Evolutionary conservation across 2,329 filamentous ascomycete genomes (phyloP).

Genomic region (Paracoccidioides brasiliensis): DNA sequence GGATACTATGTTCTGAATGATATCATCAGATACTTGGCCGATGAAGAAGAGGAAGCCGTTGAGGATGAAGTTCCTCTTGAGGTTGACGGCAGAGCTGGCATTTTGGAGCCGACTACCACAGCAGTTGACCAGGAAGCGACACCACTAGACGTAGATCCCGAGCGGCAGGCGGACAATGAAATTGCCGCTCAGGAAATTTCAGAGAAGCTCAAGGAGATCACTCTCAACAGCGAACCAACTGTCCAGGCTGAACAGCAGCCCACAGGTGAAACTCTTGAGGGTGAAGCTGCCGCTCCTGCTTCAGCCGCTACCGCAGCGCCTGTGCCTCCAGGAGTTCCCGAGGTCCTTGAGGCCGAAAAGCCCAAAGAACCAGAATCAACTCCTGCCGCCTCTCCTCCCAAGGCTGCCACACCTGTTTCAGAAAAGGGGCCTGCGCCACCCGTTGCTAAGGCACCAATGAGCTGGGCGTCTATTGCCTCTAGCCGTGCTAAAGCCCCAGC

Average conservation of each 20-base stretch:
- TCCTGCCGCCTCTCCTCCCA: conserved; percentile 38
- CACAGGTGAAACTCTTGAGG: conserved; percentile 18
- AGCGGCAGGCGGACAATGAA: conserved; percentile 26
- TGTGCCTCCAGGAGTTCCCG: conserved; percentile 10
- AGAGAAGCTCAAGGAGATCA: conserved; percentile 59
- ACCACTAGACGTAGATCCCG: conserved; percentile 19
- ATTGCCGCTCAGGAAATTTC: conserved; percentile 47
- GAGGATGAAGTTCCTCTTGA: conserved; percentile 25
- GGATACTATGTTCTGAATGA: conserved; percentile 98
- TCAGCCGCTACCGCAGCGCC: conserved; percentile 9
- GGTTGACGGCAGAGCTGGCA: conserved; percentile 33
- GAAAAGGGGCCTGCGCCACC: conserved; percentile 40
- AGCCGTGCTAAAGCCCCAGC: conserved; percentile 30
- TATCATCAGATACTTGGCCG: conserved; percentile 86
- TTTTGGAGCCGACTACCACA: conserved; percentile 20
- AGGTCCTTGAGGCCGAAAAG: conserved; percentile 43
- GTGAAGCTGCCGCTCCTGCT: conserved; percentile 22
- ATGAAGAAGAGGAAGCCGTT: conserved; percentile 52
- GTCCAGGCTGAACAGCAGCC: conserved; percentile 17
- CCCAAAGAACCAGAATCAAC: conserved; percentile 51
- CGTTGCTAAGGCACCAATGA: conserved; percentile 43
- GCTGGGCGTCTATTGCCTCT: conserved; percentile 51
- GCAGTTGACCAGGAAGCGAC: conserved; percentile 36
- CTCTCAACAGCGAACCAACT: conserved; percentile 34
- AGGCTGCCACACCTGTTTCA: conserved; percentile 31